A percentile compares a stretch with the other conserved stretches of the same genome.
Evolutionary conservation across 1,139 yeast genomes (phyloP).

Genomic region (Saccharomyces uvarum): DNA sequence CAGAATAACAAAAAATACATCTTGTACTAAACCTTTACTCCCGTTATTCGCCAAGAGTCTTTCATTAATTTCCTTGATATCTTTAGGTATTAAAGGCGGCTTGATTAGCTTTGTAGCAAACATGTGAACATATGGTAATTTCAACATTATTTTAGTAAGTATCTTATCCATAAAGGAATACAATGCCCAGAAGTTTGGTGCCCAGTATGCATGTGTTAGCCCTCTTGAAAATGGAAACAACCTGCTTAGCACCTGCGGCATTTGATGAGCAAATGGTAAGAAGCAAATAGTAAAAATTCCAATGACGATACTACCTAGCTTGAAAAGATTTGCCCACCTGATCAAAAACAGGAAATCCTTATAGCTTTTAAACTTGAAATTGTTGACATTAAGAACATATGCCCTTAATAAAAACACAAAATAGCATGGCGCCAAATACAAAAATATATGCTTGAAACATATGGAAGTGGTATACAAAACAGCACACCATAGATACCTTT

Average conservation of each 20-base stretch:
- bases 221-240: slow-evolving; percentile 94
- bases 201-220: slow-evolving; percentile 97
- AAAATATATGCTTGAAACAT: slow-evolving; percentile 89
- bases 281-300: slow-evolving; percentile 61
- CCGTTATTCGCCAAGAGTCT: slow-evolving; percentile 39
- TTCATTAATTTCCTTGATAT: slow-evolving; percentile 26
- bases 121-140: slow-evolving; percentile 40
- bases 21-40: slow-evolving; percentile 86
- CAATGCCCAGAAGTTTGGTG: slow-evolving; percentile 94
- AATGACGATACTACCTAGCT: slow-evolving; percentile 61
- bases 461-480: slow-evolving; percentile 65
- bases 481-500: slow-evolving; percentile 57
- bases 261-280: slow-evolving; percentile 66
- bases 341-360: slow-evolving; percentile 37
- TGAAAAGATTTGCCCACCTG: slow-evolving; percentile 51
- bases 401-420: slow-evolving; percentile 69
- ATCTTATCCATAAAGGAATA: slow-evolving; percentile 80
- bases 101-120: slow-evolving; percentile 28
- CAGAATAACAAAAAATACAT: slow-evolving; percentile 68
- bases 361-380: slow-evolving; percentile 30
- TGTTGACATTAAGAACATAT: slow-evolving; percentile 40
- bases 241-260: slow-evolving; percentile 59
- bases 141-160: slow-evolving; percentile 46
- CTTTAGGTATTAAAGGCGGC: slow-evolving; percentile 25
- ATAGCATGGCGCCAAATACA: slow-evolving; percentile 91